These are phyloP conservation scores for Karstenula rhodostoma DNA, from an alignment of 2,329 filamentous ascomycete genomes.

Conservation along the genomic window DNA sequence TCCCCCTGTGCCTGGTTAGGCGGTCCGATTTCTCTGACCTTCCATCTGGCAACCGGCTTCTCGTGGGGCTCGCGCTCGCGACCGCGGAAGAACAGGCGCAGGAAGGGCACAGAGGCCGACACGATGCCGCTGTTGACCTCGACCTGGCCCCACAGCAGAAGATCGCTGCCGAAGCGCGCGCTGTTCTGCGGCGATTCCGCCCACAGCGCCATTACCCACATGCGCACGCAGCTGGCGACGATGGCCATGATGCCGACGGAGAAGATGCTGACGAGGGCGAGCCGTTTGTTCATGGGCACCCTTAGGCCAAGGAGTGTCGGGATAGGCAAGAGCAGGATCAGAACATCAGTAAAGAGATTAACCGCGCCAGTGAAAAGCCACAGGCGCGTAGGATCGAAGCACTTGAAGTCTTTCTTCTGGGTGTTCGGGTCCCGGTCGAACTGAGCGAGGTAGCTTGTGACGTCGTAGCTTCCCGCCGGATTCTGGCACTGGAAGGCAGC, in stretches of 20 bases:
- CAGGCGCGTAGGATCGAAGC: conserved; percentile 42
- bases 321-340: conserved; percentile 56
- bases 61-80: conserved; percentile 20
- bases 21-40: conserved; percentile 22
- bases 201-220: conserved; percentile 49
- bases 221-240: conserved; percentile 45
- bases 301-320: conserved; percentile 57
- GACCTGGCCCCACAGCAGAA: conserved; percentile 57
- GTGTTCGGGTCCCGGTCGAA: conserved; percentile 35
- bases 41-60: conserved; percentile 20
- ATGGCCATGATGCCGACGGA: conserved; percentile 47
- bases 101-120: conserved; percentile 55
- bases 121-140: conserved; percentile 59
- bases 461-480: conserved; percentile 38
- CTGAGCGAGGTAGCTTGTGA: conserved; percentile 39
- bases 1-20: conserved; percentile 16
- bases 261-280: conserved; percentile 57
- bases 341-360: conserved; percentile 53
- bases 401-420: conserved; percentile 32
- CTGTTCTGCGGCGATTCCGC: conserved; percentile 46
- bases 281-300: conserved; percentile 59
- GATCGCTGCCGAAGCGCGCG: conserved; percentile 46
- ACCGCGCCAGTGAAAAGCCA: conserved; percentile 50
- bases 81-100: conserved; percentile 52
- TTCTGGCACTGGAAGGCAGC: conserved; percentile 45